Base-by-base conservation (phyloP, 2,329 filamentous ascomycete species). In the Penicillium sp. region DNA sequence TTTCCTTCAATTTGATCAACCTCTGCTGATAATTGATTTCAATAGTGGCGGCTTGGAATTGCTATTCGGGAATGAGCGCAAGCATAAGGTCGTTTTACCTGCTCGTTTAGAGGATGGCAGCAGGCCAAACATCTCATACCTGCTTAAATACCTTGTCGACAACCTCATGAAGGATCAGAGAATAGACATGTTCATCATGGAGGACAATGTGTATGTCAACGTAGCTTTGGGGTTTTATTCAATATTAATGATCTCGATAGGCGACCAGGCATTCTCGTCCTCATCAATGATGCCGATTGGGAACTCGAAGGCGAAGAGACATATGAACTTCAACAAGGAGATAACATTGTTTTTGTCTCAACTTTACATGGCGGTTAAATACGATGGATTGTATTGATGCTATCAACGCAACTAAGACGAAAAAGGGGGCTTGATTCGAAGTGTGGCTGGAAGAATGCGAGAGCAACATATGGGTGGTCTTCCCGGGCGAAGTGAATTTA, bases 251-350 rank as follows among this genome's bases (percentile, higher is more conserved):
- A 62, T 56, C 65, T 64, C 57, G n/a, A 27, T 54, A 97, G 93
- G 57, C 91, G 94, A 50, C 94, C 94, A 6, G 94, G 94, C 3
- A 96, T 99, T 72, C 83, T 99, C 41, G 93, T 97, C 29, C 81
- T 99, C 54, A 96, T 99, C 73, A 99, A 99, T 71, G 94, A 99
- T 66, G 90, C 91, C 27, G 94, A 99, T 73, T 99, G 94, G 94
- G 94, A 97, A 74, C 83, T 99, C 13, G 94, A 97, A 75, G 94
- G 92, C 18, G 93, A 97, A 75, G 91, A 94, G 70, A 82, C 86
- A 62, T 97, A 97, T 70, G 87, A 91, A 74, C 77, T 99, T 55
- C 86, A 93, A 75, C 75, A 80, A 58, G 83, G 86, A 55, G 94
- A 99, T 77, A 93, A 89, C 69, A 89, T 99, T 64, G 80, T 97